Conservation (phyloP, 176 grass and related monocot genomes). For the Rhipidocladum racemiflorum region DNA sequence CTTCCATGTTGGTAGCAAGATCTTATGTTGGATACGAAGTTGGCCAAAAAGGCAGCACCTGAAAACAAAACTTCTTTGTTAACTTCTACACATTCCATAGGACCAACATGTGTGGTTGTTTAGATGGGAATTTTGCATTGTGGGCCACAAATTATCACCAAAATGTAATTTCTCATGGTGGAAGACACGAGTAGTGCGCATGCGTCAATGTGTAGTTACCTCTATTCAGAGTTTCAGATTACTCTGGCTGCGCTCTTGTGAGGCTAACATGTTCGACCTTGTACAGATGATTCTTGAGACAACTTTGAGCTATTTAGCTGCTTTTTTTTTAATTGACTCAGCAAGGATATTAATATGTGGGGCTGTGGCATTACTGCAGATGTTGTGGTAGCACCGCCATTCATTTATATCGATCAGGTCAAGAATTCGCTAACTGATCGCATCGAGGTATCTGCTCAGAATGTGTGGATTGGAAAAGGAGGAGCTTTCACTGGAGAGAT, state of each 20-base stretch:
- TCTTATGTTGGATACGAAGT: not conserved
- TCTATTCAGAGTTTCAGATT: not conserved
- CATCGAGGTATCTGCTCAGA: conserved; percentile 88
- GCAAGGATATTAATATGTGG: conserved; percentile 10
- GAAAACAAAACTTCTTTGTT: not conserved
- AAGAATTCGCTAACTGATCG: conserved; percentile 67
- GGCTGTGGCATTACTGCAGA: conserved; percentile 54
- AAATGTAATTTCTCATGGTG: not conserved
- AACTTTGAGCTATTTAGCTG: not conserved
- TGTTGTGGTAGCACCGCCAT: conserved; percentile 94
- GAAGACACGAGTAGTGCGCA: not conserved
- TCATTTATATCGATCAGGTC: conserved; percentile 86
- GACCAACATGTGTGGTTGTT: not conserved
- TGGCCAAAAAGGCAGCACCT: not conserved
- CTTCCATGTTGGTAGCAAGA: not conserved
- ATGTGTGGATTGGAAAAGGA: conserved; percentile 89
- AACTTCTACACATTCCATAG: not conserved
- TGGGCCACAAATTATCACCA: conserved; percentile 10
- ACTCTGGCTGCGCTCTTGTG: not conserved
- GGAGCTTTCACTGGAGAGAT: conserved; percentile 98
- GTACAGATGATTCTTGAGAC: conserved; percentile 13
- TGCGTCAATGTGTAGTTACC: not conserved
- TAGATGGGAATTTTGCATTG: not conserved
- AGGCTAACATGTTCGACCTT: not conserved
- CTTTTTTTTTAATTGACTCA: conserved; percentile 4